Percentiles rank a stretch among this genome's conserved stretches.
Conservation (phyloP, 331 rosid genomes). For the Quercus lobata region DNA sequence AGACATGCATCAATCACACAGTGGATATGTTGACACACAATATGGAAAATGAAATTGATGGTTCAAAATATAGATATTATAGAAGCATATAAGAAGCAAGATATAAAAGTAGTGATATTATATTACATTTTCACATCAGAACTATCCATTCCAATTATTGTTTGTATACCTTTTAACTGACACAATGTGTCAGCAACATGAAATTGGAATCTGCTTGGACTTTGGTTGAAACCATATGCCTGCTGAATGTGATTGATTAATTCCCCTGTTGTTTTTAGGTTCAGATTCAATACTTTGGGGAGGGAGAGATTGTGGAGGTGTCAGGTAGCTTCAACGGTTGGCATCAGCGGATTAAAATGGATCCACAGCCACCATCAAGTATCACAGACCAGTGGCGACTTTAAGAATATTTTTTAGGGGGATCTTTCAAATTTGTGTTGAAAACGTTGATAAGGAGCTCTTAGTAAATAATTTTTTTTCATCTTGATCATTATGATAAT, state of each 20-base stretch:
- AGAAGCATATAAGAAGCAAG: background rate
- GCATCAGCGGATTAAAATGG: conserved; percentile 79
- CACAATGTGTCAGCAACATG: background rate
- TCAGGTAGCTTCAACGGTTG: conserved; percentile 97
- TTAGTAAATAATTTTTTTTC: too few relatives aligned
- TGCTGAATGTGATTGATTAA: conserved; percentile 21
- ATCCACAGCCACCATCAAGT: conserved; percentile 48
- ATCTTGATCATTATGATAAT: too few relatives aligned
- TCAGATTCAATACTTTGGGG: conserved; percentile 54
- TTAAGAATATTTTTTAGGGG: too few relatives aligned
- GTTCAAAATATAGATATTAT: background rate
- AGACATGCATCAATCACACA: background rate
- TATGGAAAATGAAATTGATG: background rate
- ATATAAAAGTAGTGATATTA: background rate
- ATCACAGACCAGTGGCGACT: background rate
- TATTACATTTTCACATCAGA: background rate
- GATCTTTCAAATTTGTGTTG: too few relatives aligned
- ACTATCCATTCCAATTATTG: background rate
- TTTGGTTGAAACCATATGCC: background rate
- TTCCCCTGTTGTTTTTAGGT: conserved; percentile 51
- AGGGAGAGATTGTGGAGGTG: conserved; percentile 80
- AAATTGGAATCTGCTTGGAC: background rate
- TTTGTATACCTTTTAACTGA: background rate
- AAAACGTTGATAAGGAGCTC: too few relatives aligned
- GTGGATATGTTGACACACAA: background rate